Evolutionary conservation across 257 asterid genomes (phyloP).

Genomic region (Thymus quinquecostatus): DNA sequence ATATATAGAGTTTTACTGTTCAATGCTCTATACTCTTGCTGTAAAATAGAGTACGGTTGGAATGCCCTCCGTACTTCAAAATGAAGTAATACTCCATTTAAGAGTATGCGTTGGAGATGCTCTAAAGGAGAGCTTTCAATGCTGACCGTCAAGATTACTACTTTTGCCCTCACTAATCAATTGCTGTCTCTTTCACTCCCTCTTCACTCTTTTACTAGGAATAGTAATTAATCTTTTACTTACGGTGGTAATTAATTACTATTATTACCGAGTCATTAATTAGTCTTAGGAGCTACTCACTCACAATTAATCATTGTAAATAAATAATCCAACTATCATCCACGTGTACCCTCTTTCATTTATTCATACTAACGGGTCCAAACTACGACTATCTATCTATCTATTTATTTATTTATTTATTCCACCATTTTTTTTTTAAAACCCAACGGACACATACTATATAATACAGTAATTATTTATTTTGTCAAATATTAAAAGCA

Average conservation of each 20-base stretch:
- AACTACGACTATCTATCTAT: background rate
- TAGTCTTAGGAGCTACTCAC: background rate
- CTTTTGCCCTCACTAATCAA: conserved; percentile 23
- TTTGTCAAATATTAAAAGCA: no score
- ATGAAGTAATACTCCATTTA: no score
- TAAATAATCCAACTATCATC: conserved; percentile 12
- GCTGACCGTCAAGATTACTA: conserved; percentile 42
- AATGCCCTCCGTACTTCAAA: no score
- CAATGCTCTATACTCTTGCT: no score
- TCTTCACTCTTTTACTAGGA: background rate
- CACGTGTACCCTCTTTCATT: background rate
- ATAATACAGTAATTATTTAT: no score
- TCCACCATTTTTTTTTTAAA: no score
- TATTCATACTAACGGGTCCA: background rate
- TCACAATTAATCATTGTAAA: conserved; percentile 4
- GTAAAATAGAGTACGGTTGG: no score
- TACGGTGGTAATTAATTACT: background rate
- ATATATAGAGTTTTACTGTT: no score
- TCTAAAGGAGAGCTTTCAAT: conserved; percentile 36
- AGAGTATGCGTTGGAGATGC: no score
- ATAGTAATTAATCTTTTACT: background rate
- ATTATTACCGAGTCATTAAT: background rate
- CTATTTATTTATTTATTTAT: background rate
- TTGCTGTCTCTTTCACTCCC: background rate
- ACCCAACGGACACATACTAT: no score